Base-by-base conservation (phyloP, 768 basidiomycete genomes). In the Leucosporidium yakuticum region DNA sequence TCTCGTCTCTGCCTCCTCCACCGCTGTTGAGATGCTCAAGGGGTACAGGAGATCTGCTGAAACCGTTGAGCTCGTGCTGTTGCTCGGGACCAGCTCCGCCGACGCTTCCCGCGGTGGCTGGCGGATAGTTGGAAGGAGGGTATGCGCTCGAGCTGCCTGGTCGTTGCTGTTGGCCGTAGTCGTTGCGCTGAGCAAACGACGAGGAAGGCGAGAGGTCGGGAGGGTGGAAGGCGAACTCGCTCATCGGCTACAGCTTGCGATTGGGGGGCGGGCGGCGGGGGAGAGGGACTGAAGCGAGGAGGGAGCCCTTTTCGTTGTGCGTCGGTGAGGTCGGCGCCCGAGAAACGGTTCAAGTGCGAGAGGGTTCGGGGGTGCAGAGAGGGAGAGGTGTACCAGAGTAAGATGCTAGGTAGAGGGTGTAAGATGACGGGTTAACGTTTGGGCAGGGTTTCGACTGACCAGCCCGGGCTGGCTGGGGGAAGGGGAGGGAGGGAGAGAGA, bases 181-280 rank as follows among this genome's bases (percentile, higher is more conserved):
- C 53, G 32, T 25, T 6, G 8, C 31, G 54, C 36, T 49, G 31
- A 21, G 65, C 9, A 17, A 34, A 19, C 59, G 39, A 55, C 19
- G 49, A 49, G 1, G 36, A 44, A 8, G 64, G 64, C 20, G 68
- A 69, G 19, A 62, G 55, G 3, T 34, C 39, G 4, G 68, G 68
- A 29, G 68, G 68, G 34, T 69, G 63, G 60, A 58, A 69, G 2
- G 54, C 48, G 20, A 69, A 69, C 29, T 69, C 68, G 60, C 60
- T 48, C 60, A 67, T 67, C 17, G 19, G 11, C 23, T n/a, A 1
- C 4, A 23, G 31, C 4, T 20, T 32, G 3, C 19, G 4, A 11
- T 9, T n/a, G 57, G 19, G 7, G 6, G 49, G 4, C 7, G 17
- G n/a, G 49, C 49, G 49, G n/a, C 49, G 49, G 6, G 49, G 19